Evolutionary conservation across 805 yeast species (phyloP).

Genomic region (Starmerella tilneyi): DNA sequence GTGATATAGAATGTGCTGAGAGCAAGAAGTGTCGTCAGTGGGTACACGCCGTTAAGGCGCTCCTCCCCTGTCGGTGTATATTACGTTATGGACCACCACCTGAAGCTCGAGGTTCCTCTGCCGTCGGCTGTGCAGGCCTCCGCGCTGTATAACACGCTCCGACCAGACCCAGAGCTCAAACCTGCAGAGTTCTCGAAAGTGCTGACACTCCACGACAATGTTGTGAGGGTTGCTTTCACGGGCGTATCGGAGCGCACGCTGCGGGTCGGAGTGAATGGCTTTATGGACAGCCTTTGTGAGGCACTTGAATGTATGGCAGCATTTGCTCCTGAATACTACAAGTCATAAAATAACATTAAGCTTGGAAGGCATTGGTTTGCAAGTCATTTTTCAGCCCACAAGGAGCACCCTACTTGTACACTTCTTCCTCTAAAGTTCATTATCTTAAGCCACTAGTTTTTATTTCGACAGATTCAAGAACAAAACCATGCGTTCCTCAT

Average conservation of each 20-base stretch:
- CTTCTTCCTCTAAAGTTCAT: no score
- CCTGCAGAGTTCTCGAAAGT: slow-evolving; percentile 50
- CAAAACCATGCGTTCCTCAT: slow-evolving; percentile 27
- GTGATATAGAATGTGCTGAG: no score
- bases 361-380: no score
- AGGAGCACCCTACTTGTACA: neutral
- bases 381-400: neutral
- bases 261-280: slow-evolving; percentile 74
- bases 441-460: no score
- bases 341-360: neutral
- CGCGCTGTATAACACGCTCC: slow-evolving; percentile 50
- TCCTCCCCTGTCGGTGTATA: no score
- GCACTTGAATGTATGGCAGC: slow-evolving; percentile 43
- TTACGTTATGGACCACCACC: slow-evolving; percentile 18
- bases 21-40: no score
- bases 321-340: slow-evolving; percentile 12
- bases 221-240: slow-evolving; percentile 22
- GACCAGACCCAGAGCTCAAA: slow-evolving; percentile 74
- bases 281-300: slow-evolving; percentile 65
- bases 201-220: slow-evolving; percentile 33
- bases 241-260: slow-evolving; percentile 52
- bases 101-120: slow-evolving; percentile 51
- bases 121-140: slow-evolving; percentile 46
- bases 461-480: slow-evolving; percentile 27
- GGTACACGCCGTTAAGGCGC: no score